phyloP scores from a whole-genome alignment of 2,329 filamentous ascomycete species.

The Triangularia verruculosa region DNA sequence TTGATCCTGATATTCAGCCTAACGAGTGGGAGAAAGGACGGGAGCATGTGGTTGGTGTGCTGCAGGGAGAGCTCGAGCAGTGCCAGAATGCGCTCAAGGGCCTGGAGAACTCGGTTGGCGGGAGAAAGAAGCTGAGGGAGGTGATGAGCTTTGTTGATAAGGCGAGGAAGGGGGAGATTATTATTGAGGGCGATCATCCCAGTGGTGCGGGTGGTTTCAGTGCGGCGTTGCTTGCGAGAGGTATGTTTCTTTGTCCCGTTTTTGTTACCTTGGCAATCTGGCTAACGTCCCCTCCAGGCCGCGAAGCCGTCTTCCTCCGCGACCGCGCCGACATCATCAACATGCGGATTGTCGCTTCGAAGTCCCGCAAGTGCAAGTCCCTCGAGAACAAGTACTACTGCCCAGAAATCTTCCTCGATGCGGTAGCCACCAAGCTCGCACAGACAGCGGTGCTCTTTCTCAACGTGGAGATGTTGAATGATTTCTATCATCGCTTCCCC shows the following conservation, averaged over 20 bases:
- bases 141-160: conserved; percentile 90
- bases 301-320: conserved; percentile 89
- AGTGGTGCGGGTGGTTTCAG: conserved; percentile 94
- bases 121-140: conserved; percentile 80
- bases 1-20: conserved; percentile 91
- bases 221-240: conserved; percentile 76
- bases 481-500: conserved; percentile 98
- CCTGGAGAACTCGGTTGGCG: conserved; percentile 75
- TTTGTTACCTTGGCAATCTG: no score
- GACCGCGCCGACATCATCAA: conserved; percentile 87
- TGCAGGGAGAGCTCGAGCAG: conserved; percentile 84
- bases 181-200: conserved; percentile 77
- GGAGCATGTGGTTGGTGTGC: conserved; percentile 73
- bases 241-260: conserved; percentile 45
- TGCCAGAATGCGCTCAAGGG: conserved; percentile 75
- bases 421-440: conserved; percentile 90
- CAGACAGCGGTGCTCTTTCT: conserved; percentile 94
- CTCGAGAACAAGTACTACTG: conserved; percentile 94
- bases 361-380: conserved; percentile 82
- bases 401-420: conserved; percentile 96
- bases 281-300: conserved; percentile 54
- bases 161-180: conserved; percentile 78
- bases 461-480: conserved; percentile 92
- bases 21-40: conserved; percentile 83
- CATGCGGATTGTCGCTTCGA: conserved; percentile 83